A percentile compares a stretch with the other conserved stretches of the same genome.
These are phyloP conservation scores for Podospora fimiseda DNA, from an alignment of 495 filamentous ascomycete species.

Conservation along the genomic window DNA sequence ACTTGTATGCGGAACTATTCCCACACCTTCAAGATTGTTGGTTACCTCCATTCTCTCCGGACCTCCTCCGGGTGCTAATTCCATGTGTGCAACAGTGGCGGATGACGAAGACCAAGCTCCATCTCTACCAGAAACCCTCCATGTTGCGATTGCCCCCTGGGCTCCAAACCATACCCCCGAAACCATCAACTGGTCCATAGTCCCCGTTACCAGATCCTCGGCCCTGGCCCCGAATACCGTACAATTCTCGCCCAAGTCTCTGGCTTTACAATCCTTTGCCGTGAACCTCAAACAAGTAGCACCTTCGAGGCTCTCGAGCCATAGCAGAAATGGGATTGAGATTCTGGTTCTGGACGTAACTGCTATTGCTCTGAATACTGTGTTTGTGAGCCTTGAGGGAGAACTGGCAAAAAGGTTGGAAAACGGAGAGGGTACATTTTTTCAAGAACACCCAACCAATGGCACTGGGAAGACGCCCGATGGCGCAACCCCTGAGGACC, in stretches of 20 bases:
- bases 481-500: constrained; percentile 50
- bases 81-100: constrained; percentile 7
- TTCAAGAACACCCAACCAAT: constrained; percentile 38
- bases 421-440: constrained; percentile 52
- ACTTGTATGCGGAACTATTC: constrained; percentile 78
- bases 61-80: constrained; percentile 11
- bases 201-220: constrained; percentile 62
- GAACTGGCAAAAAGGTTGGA: constrained; percentile 56
- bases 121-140: constrained; percentile 36
- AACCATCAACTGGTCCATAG: constrained; percentile 70
- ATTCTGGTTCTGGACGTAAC: constrained; percentile 75
- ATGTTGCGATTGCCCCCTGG: constrained; percentile 80
- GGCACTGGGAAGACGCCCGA: constrained; percentile 23
- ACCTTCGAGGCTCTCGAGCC: constrained; percentile 57
- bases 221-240: constrained; percentile 65
- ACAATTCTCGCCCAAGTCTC: constrained; percentile 72
- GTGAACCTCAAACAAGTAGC: constrained; percentile 51
- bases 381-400: constrained; percentile 78
- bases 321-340: constrained; percentile 60
- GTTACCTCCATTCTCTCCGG: constrained; percentile 2
- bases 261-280: constrained; percentile 71
- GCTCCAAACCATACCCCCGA: constrained; percentile 57
- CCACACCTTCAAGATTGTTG: constrained; percentile 39
- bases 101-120: constrained; percentile 25
- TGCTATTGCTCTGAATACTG: constrained; percentile 69